These are phyloP conservation scores for Sphaerulina vaccinii DNA, from an alignment of 2,329 filamentous ascomycete species.

Conservation along the genomic window DNA sequence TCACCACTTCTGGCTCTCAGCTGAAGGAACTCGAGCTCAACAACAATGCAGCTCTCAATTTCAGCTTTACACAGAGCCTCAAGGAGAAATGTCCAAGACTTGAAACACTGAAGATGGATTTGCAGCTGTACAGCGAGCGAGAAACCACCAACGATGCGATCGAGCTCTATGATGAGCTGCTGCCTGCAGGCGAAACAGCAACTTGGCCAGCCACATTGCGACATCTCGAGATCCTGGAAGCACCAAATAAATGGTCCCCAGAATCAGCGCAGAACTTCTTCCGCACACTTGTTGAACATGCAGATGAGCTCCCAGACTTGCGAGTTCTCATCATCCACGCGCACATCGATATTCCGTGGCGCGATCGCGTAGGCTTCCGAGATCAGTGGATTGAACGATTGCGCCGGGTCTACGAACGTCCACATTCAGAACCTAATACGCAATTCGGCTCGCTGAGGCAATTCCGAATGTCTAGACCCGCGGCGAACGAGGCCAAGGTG, in stretches of 20 bases:
- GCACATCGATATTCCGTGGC: constrained; percentile 77
- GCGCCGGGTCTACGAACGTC: constrained; percentile 63
- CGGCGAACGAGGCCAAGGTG: constrained; percentile 9
- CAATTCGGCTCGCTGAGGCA: constrained; percentile 45
- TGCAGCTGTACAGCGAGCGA: constrained; percentile 73
- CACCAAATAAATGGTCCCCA: constrained; percentile 71
- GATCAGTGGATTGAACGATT: constrained; percentile 74
- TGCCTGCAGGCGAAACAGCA: constrained; percentile 64
- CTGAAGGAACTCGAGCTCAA: constrained; percentile 68
- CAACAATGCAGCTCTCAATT: constrained; percentile 75
- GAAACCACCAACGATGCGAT: constrained; percentile 68
- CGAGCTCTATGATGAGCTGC: constrained; percentile 68
- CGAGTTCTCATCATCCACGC: constrained; percentile 71
- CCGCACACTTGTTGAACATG: constrained; percentile 71
- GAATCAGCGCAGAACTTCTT: constrained; percentile 75
- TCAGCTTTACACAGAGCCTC: constrained; percentile 70
- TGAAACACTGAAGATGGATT: constrained; percentile 69
- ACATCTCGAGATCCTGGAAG: constrained; percentile 70
- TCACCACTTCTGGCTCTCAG: constrained; percentile 65
- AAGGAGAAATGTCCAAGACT: constrained; percentile 68
- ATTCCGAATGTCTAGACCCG: constrained; percentile 43
- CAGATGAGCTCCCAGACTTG: constrained; percentile 63
- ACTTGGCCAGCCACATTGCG: constrained; percentile 74
- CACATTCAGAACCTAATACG: constrained; percentile 44
- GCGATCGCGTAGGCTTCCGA: constrained; percentile 75